Evolutionary conservation across 805 yeast genomes (phyloP), one percentile per base, ranked within the genome.

Genomic region (Metschnikowia proteae): DNA sequence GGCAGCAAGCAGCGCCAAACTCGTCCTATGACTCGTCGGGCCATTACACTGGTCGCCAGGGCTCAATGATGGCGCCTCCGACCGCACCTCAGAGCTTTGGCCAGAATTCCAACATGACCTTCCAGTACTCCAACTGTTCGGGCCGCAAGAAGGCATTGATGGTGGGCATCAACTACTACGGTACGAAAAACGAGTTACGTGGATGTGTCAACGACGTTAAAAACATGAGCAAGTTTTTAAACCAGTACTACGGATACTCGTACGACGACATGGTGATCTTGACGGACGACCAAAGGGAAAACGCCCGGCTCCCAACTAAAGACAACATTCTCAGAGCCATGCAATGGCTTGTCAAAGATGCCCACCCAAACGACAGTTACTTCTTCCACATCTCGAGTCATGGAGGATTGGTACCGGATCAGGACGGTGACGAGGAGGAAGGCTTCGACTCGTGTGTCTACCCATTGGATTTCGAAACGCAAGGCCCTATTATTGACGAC

Each of bases 361-460:
- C 95, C 0, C 72, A 69, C 55, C 84, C 94, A 11, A 86, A 88
- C 57, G 96, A 88, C 66, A 79, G 89, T 6, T 65, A 88, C 43
- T 83, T 88, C 57, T 81, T 88, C 75, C 96, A 88, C 63, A 88
- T 84, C 62, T 85, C 94, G 0, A 94, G 96, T 6, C 96, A 88
- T 61, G 96, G 96, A 29, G 89, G 94, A 2, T 86, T 82, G 60
- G 79, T 82, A 4, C 66, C 71, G 41, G 96, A 88, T 63, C 60
- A 68, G 31, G 80, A 82, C 58, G 89, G 89, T 25, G 94, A 86
- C 60, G 92, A 86, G 59, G 87, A 77, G 17, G 86, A 82, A 57
- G 89, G 89, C 0, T 75, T 70, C 59, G 91, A 85, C 64, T 88
- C 84, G 60, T 81, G 81, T 4, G 81, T 86, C 49, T 84, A 84